Evolutionary conservation across 257 asterid genomes (phyloP).

Genomic region (Solanum pinnatisectum): DNA sequence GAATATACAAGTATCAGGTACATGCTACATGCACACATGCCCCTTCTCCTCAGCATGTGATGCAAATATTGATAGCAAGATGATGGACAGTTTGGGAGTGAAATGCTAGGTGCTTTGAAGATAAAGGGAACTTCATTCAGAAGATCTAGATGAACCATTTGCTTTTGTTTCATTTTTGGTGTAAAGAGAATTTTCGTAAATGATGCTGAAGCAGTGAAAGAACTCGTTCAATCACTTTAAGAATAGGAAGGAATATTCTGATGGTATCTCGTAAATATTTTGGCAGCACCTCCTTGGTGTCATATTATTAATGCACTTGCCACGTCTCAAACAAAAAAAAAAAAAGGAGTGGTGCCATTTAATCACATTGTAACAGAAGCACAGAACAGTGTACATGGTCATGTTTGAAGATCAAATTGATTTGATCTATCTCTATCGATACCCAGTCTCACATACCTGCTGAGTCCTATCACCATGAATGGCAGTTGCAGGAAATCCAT

Average conservation of each 20-base stretch:
- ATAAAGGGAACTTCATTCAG: not conserved
- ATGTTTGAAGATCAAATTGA: not conserved
- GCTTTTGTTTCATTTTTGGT: not conserved
- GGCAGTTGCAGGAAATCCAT: slow-evolving; percentile 80
- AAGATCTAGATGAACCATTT: not conserved
- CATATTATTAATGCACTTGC: not conserved
- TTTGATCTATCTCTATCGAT: not conserved
- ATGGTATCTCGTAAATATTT: not conserved
- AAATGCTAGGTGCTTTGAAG: not conserved
- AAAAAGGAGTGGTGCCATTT: not conserved
- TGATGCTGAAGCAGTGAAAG: not conserved
- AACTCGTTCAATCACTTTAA: not conserved
- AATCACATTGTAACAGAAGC: not conserved
- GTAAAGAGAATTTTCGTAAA: not conserved
- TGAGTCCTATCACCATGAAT: slow-evolving; percentile 90
- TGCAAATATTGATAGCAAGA: not conserved
- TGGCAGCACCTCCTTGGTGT: too few species aligned
- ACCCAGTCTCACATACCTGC: slow-evolving; percentile 35
- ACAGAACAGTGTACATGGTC: not conserved
- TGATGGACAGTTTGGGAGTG: not conserved
- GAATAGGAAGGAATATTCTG: not conserved
- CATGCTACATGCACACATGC: not conserved
- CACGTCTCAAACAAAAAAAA: not conserved
- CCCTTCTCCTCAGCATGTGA: not conserved
- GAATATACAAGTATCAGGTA: not conserved